Evolutionary conservation across 768 basidiomycete species (phyloP), one percentile per base, ranked within the genome.

Genomic region (Leccinum variicolor): DNA sequence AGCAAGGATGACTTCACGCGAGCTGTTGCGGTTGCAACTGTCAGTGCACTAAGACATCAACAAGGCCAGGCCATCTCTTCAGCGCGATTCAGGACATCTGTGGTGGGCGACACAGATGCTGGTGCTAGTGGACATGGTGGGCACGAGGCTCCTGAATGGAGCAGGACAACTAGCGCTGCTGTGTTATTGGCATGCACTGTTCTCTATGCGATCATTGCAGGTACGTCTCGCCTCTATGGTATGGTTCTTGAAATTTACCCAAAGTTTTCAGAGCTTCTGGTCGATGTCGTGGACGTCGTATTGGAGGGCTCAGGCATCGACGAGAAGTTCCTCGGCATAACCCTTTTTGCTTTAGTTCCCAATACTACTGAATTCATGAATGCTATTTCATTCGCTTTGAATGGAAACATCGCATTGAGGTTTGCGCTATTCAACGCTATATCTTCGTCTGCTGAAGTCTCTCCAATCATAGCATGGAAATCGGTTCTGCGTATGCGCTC

Each of bases 321-420:
- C 56, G 97, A 98, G 69, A 99, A 99, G 70, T 95, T 98, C 79
- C 82, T 99, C 29, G 97, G 97, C 52, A 81, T 99, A 60, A 98
- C 94, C 0, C 80, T 99, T 10, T 98, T 99, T 68, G 97, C 97
- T 8, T 83, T 99, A 31, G 95, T 98, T 1, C 97, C 97, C 4
- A 99, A 99, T 69, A 97, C 95, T 4, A 98, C 97, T 2, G 97
- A 99, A 74, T 98, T 99, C 73, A 97, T 97, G 94, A 98, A 98
- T 69, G 97, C 97, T 51, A 94, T 98, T 59, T 96, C 94, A 3
- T 99, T 99, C 69, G 95, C 97, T 26, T 74, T 99, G 60, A 92
- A 97, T 67, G 96, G 89, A 6, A 98, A 98, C 70, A 99, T 99
- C 62, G 93, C 97, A 2, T 75, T 99, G 25, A 94, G 93, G 95